Evolutionary conservation across 306 rosid species (phyloP), one percentile per base, ranked within the genome.

Genomic region (Cicer chorassanicum): DNA sequence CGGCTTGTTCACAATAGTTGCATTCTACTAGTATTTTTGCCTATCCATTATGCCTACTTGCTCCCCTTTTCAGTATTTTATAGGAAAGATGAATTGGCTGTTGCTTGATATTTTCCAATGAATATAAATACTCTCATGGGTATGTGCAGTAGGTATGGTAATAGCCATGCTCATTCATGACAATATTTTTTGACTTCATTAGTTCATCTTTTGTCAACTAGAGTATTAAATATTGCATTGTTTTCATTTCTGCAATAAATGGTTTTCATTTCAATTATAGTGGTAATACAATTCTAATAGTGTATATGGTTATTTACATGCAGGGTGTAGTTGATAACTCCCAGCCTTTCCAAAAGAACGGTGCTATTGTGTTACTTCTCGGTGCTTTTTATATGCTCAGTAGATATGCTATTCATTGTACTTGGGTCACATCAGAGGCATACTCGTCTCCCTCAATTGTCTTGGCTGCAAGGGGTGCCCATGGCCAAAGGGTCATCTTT

Each of bases 391-490:
- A 89, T 86, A 87, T 95, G 84, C 99, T 95, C 7, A 89, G 91
- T 39, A 89, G 83, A 84, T 95, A 95, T 86, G 97, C 89, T 14
- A 95, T 89, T 42, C 99, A 95, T 81, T 95, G 99, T 84, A 95
- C 98, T 64, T 95, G 99, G 99, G 99, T 95, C 70, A 95, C 99
- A 41, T 92, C 99, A 4, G 99, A 95, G 89, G 99, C 99, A 48
- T 95, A 95, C 81, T 95, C 99, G 55, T 95, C 99, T 70, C 99
- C 99, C 36, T 95, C 99, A 72, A 95, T 95, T 86, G 99, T 95
- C 87, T 84, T 95, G 88, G 95, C 99, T 61, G 99, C 99, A 51
- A 88, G 99, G 78, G 99, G 99, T 75, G 97, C 98, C 65, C 91
- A 95, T 77, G 99, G 99, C 34, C 87, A 95, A 83, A 87, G 99